A percentile compares a stretch with the other conserved stretches of the same genome.
phyloP scores from a whole-genome alignment of 768 basidiomycete species.

The Boletus eberwhitei region DNA sequence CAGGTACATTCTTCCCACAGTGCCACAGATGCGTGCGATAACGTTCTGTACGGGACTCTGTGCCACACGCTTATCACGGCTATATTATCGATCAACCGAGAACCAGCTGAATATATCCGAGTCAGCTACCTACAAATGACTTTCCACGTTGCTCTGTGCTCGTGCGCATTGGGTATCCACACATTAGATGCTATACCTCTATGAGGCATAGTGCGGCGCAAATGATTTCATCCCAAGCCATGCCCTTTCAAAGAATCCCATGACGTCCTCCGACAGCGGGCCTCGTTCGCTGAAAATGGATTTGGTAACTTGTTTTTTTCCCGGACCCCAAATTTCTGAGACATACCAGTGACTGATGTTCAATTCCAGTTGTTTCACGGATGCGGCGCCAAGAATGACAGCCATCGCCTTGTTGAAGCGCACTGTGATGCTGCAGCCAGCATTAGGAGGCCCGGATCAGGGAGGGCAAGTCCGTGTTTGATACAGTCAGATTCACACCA shows the following conservation, averaged over 20 bases:
- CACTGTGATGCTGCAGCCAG: constrained; percentile 21
- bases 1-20: neutral
- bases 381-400: constrained; percentile 39
- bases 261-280: constrained; percentile 11
- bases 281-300: constrained; percentile 18
- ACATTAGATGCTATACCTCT: neutral
- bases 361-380: constrained; percentile 35
- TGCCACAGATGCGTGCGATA: neutral
- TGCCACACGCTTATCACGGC: neutral
- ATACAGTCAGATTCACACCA: neutral
- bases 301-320: neutral
- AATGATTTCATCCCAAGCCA: constrained; percentile 6
- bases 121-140: neutral
- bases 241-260: constrained; percentile 9
- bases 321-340: neutral
- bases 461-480: constrained; percentile 4
- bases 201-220: constrained; percentile 12
- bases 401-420: constrained; percentile 20
- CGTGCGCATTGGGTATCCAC: too few relatives aligned
- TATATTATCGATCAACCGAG: neutral
- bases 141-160: neutral
- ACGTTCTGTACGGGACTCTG: neutral
- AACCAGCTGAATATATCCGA: neutral
- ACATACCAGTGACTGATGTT: constrained; percentile 14
- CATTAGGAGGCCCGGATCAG: constrained; percentile 10